Conservation (phyloP, 352 stramenopile species). For the Elongisporangium anandrum region DNA sequence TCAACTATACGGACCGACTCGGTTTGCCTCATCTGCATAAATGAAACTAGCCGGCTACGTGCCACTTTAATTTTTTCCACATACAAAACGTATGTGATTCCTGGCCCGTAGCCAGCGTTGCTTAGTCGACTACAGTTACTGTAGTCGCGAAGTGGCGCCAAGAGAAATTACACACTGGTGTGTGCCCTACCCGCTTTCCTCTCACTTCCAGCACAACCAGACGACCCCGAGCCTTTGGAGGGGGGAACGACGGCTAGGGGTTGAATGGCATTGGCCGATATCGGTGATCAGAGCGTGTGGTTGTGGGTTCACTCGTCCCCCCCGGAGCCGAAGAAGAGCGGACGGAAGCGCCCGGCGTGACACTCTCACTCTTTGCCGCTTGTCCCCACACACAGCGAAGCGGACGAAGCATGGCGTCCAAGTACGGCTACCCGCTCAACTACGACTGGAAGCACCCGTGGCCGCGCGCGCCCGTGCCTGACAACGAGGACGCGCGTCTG, state of each 20-base stretch:
- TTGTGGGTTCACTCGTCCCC: background rate
- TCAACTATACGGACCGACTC: background rate
- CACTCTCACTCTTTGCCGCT: background rate
- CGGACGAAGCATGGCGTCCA: conserved; percentile 6
- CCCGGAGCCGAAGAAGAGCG: background rate
- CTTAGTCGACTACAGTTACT: background rate
- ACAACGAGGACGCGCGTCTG: conserved; percentile 69
- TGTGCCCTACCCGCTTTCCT: background rate
- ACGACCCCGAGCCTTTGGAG: background rate
- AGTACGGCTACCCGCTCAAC: conserved; percentile 79
- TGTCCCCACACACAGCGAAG: background rate
- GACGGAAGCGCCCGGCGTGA: background rate
- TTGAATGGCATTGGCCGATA: background rate
- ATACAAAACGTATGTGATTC: background rate
- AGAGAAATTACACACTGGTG: background rate
- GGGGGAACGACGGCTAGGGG: background rate
- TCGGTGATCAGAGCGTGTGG: background rate
- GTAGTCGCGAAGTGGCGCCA: background rate
- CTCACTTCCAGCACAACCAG: background rate
- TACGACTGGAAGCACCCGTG: conserved; percentile 85
- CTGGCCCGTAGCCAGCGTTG: background rate
- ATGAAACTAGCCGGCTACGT: background rate
- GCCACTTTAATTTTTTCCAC: background rate
- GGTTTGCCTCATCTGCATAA: background rate
- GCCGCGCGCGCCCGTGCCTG: conserved; percentile 60